Base-by-base conservation (phyloP, 352 stramenopile species). In the Phytopythium helicoides region DNA sequence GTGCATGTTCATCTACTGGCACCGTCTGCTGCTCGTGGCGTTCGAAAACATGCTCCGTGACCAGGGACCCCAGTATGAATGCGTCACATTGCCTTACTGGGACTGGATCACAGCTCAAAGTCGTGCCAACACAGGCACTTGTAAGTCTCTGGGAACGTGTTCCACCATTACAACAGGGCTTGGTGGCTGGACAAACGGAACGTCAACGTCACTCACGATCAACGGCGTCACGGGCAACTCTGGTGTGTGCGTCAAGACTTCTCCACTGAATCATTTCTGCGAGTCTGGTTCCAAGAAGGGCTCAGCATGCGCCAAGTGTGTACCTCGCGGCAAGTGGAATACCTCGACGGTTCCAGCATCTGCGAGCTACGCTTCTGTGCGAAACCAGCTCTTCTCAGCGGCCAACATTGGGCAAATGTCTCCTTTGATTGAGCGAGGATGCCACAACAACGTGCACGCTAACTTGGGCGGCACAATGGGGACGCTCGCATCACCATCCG, bases 1-100 rank as follows among this genome's bases (percentile, higher is more conserved):
- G 62, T 90, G 80, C 47, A 89, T 91, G 73, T 92, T 92, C 63
- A 69, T 89, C 45, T 90, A 87, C 63, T 94, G 84, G 84, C 81
- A 92, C 51, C 77, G 81, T 9, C 49, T 77, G 9, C 68, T 92
- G 16, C 66, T 94, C 2, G 33, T 76, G 0, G 76, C 56, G 2
- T 94, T 86, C 53, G 84, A 94, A 56, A 94, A 92, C 64, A 92
- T 94, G 80, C 62, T 94, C 5, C 85, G 82, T 35, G 67, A 50
- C 1, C 72, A 87, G 48, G 75, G 68, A 6, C 12, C 54, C 0
- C 34, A 68, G 37, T 93, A 70, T 26, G 71, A 65, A 10, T 94
- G 85, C 56, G 62, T 93, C 26, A 93, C 85, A 10, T 44, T 94
- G 19, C 85, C 82, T 28, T 92, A 90, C 58, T 94, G 76, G 72